These are phyloP conservation scores for Nothophaeocryptopus gaeumannii DNA, from an alignment of 2,329 filamentous ascomycete species.

Conservation along the genomic window DNA sequence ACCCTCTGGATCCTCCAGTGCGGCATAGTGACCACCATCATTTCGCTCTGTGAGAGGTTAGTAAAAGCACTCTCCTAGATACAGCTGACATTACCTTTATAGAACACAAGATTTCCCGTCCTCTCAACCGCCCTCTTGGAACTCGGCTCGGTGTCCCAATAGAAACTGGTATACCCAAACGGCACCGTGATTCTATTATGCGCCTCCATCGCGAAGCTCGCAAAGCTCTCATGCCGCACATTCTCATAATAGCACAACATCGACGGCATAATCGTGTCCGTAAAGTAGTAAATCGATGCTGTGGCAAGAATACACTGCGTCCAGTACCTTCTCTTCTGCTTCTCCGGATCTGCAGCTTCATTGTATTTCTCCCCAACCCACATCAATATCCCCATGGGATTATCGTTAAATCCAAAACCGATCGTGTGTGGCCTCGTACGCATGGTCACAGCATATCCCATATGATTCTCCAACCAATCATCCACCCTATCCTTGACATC, in stretches of 20 bases:
- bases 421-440: conserved; percentile 45
- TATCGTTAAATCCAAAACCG: conserved; percentile 43
- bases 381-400: conserved; percentile 44
- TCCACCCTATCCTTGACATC: conserved; percentile 33
- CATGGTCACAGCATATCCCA: conserved; percentile 39
- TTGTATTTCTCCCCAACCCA: conserved; percentile 47
- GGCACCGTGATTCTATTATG: conserved; percentile 39
- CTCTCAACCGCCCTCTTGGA: conserved; percentile 35
- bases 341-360: conserved; percentile 38
- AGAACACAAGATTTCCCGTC: conserved; percentile 40
- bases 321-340: conserved; percentile 35
- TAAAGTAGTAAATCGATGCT: conserved; percentile 40
- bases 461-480: conserved; percentile 41
- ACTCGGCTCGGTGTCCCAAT: conserved; percentile 37
- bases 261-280: conserved; percentile 38
- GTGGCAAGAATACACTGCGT: conserved; percentile 34
- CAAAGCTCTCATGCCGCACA: conserved; percentile 39
- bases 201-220: conserved; percentile 35
- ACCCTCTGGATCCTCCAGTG: conserved; percentile 30
- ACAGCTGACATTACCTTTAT: conserved; percentile 23
- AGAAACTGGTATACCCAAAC: conserved; percentile 39
- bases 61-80: background rate
- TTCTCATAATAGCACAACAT: conserved; percentile 43
- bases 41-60: conserved; percentile 16
- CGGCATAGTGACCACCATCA: conserved; percentile 31